A percentile compares a stretch with the other conserved stretches of the same genome.
Conservation (phyloP, 1,139 yeast genomes). For the Lodderomyces pseudojiufengensis region DNA sequence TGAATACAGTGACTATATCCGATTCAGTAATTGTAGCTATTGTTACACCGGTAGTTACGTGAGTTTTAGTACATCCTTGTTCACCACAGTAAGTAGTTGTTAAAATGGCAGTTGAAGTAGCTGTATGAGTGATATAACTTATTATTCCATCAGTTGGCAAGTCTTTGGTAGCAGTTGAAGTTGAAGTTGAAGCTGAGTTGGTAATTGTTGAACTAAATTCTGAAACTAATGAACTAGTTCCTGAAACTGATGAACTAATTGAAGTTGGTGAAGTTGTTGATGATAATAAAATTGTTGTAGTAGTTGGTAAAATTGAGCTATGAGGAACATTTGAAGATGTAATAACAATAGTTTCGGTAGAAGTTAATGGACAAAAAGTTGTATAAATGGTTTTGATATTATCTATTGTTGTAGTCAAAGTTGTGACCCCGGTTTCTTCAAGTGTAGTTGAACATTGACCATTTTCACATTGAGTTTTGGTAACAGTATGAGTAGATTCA, state of each 20-base stretch:
- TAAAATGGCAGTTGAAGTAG: constrained; percentile 1
- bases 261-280: too few relatives aligned
- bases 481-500: constrained; percentile 3
- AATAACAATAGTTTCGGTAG: neutral
- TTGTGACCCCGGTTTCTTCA: constrained; percentile 23
- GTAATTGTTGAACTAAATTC: too few relatives aligned
- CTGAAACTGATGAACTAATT: too few relatives aligned
- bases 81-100: constrained; percentile 2
- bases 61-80: neutral
- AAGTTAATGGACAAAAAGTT: constrained; percentile 5
- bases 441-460: constrained; percentile 2
- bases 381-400: constrained; percentile 7
- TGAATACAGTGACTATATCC: constrained; percentile 19
- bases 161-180: too few relatives aligned
- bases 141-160: too few relatives aligned
- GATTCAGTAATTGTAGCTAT: constrained; percentile 11
- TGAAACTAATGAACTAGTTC: too few relatives aligned
- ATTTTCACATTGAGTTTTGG: constrained; percentile 4
- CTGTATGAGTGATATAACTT: constrained; percentile 4
- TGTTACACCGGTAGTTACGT: constrained; percentile 16
- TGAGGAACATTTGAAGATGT: neutral
- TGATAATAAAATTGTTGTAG: neutral
- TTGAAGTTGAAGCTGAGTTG: too few relatives aligned
- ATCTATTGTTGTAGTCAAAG: constrained; percentile 10
- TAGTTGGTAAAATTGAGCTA: too few relatives aligned